Percentiles rank a stretch among this genome's conserved stretches.
Conservation (phyloP, 2,329 filamentous ascomycete genomes). For the Lizonia empirigonia region DNA sequence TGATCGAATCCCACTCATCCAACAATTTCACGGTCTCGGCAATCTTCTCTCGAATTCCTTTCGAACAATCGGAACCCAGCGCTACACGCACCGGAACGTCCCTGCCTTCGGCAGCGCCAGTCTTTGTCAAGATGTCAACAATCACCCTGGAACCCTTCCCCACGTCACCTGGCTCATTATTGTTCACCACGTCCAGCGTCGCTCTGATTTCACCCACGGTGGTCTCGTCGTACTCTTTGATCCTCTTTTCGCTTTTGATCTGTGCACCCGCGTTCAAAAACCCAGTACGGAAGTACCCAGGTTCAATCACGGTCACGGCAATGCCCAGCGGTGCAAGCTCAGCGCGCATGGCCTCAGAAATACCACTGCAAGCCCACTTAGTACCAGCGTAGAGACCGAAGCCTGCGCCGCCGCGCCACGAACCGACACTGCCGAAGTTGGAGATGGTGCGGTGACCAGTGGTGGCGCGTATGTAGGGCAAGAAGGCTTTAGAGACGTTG, state of each 20-base stretch:
- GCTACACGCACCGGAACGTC: constrained; percentile 60
- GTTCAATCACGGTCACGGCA: constrained; percentile 54
- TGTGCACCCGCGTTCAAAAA: constrained; percentile 46
- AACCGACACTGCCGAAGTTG: constrained; percentile 56
- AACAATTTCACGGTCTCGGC: constrained; percentile 31
- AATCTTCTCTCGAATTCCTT: constrained; percentile 26
- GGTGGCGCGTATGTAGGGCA: constrained; percentile 55
- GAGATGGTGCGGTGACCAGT: constrained; percentile 51
- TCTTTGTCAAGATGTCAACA: constrained; percentile 61
- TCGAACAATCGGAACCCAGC: constrained; percentile 51
- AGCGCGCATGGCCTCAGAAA: constrained; percentile 51
- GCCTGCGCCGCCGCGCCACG: constrained; percentile 47
- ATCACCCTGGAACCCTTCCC: constrained; percentile 59
- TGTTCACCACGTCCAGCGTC: constrained; percentile 47
- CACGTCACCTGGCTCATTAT: constrained; percentile 62
- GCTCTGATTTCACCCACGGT: constrained; percentile 42
- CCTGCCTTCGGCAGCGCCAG: constrained; percentile 55
- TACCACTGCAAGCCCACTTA: constrained; percentile 53
- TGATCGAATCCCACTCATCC: constrained; percentile 43
- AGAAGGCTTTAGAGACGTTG: constrained; percentile 56
- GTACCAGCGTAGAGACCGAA: constrained; percentile 54
- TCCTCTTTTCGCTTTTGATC: constrained; percentile 21
- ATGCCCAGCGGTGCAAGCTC: constrained; percentile 56
- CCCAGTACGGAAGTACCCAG: constrained; percentile 59
- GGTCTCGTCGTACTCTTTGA: constrained; percentile 44